Conservation (phyloP, 202 grass and related monocot genomes). For the Cymbopogon flexuosus region DNA sequence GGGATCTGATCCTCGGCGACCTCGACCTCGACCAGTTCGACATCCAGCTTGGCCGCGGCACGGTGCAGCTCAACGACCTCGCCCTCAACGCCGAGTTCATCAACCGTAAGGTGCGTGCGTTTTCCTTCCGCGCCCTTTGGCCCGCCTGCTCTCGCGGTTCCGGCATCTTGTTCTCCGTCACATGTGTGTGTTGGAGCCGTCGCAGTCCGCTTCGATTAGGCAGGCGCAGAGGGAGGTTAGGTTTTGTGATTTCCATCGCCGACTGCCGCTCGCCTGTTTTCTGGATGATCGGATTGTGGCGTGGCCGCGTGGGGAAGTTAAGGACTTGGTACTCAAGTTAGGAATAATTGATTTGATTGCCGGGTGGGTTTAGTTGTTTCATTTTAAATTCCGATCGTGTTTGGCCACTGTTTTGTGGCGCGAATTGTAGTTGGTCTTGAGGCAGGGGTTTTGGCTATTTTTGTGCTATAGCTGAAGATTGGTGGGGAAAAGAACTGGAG, state of each 20-base stretch:
- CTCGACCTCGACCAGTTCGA: slow-evolving; percentile 92
- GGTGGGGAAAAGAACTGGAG: background rate
- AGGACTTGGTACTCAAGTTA: background rate
- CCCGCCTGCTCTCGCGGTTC: background rate
- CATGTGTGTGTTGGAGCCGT: background rate
- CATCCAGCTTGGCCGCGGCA: slow-evolving; percentile 67
- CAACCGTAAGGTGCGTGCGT: slow-evolving; percentile 57
- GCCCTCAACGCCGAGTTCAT: slow-evolving; percentile 84
- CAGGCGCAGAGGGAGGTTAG: background rate
- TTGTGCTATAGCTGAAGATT: background rate
- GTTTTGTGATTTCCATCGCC: background rate
- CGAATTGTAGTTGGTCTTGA: background rate
- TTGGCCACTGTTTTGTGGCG: background rate
- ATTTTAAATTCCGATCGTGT: slow-evolving; percentile 2
- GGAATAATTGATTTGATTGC: slow-evolving; percentile 2
- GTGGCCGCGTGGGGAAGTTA: background rate
- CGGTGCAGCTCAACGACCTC: slow-evolving; percentile 69
- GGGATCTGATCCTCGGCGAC: slow-evolving; percentile 87
- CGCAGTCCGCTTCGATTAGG: background rate
- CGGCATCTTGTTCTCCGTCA: background rate
- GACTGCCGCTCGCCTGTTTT: background rate
- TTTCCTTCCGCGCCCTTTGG: too few relatives aligned
- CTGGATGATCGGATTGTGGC: background rate
- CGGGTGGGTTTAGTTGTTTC: slow-evolving; percentile 9
- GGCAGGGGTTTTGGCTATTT: background rate